These are phyloP conservation scores for Hypsizygus marmoreus DNA, from an alignment of 768 basidiomycete species.

Conservation along the genomic window DNA sequence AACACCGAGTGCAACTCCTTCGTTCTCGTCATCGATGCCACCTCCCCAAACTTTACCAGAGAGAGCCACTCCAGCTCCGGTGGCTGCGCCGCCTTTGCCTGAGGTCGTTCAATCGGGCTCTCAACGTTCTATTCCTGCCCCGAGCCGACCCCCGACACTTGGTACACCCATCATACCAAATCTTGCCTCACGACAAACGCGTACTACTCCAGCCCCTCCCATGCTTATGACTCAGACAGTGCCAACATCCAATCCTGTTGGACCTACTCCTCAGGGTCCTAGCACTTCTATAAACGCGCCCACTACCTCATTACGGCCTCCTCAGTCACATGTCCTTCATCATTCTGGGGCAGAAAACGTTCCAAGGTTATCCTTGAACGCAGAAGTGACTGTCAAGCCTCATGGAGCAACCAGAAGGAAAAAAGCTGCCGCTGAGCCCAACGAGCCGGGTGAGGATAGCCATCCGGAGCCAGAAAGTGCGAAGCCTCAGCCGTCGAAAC, in stretches of 20 bases:
- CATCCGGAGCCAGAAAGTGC: not conserved
- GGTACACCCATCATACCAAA: constrained; percentile 3
- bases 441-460: constrained; percentile 2
- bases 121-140: not conserved
- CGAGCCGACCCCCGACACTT: constrained; percentile 1
- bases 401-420: not conserved
- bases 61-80: not conserved
- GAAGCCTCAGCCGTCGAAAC: not conserved
- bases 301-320: not conserved
- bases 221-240: constrained; percentile 7
- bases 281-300: not conserved
- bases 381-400: constrained; percentile 1
- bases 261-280: not conserved
- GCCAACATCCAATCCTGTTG: not conserved
- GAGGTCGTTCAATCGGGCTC: not conserved
- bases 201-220: constrained; percentile 15
- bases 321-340: constrained; percentile 2
- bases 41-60: not conserved
- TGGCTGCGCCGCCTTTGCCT: not conserved
- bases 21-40: not conserved
- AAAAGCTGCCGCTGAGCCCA: not conserved
- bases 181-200: constrained; percentile 1
- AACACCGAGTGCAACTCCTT: constrained; percentile 1
- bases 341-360: constrained; percentile 14
- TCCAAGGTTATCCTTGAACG: not conserved